Percentiles rank a stretch among this genome's conserved stretches.
Evolutionary conservation across 1,284 basidiomycete species (phyloP).

Genomic region (Fomitopsis palustris): DNA sequence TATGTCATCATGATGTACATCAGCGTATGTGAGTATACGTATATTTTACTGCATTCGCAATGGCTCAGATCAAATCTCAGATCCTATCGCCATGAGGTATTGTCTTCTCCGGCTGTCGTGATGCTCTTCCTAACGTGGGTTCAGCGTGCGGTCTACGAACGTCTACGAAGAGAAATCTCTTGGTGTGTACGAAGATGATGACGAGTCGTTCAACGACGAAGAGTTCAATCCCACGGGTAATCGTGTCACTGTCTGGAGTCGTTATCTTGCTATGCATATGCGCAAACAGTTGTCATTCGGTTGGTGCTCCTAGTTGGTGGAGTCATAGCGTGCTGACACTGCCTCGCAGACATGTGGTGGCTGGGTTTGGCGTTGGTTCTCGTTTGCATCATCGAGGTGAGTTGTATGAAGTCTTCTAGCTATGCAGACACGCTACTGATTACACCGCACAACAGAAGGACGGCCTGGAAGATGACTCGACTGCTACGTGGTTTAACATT

Average conservation of each 20-base stretch:
- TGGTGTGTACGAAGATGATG: slow-evolving; percentile 66
- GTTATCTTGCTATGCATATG: slow-evolving; percentile 78
- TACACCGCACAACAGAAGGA: slow-evolving; percentile 26
- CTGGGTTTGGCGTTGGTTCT: slow-evolving; percentile 74
- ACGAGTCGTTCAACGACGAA: slow-evolving; percentile 47
- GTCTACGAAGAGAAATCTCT: slow-evolving; percentile 94
- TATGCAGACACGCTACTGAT: no score
- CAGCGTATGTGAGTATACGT: slow-evolving; percentile 29
- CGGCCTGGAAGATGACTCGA: slow-evolving; percentile 40
- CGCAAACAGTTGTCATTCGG: slow-evolving; percentile 88
- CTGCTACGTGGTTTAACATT: slow-evolving; percentile 71
- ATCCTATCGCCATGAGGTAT: slow-evolving; percentile 35
- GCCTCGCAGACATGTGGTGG: slow-evolving; percentile 82
- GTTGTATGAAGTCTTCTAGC: neutral
- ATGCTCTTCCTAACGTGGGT: slow-evolving; percentile 7
- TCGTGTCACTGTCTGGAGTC: slow-evolving; percentile 67
- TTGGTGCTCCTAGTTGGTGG: slow-evolving; percentile 25
- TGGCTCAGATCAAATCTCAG: slow-evolving; percentile 23
- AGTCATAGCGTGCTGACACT: neutral
- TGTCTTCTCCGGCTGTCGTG: neutral
- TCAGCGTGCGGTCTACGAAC: slow-evolving; percentile 86
- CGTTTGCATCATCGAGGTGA: slow-evolving; percentile 83
- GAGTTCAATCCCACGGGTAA: slow-evolving; percentile 43
- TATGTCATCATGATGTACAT: slow-evolving; percentile 62
- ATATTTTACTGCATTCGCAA: neutral